phyloP scores from a whole-genome alignment of 768 basidiomycete genomes.

The Russula olivacea region DNA sequence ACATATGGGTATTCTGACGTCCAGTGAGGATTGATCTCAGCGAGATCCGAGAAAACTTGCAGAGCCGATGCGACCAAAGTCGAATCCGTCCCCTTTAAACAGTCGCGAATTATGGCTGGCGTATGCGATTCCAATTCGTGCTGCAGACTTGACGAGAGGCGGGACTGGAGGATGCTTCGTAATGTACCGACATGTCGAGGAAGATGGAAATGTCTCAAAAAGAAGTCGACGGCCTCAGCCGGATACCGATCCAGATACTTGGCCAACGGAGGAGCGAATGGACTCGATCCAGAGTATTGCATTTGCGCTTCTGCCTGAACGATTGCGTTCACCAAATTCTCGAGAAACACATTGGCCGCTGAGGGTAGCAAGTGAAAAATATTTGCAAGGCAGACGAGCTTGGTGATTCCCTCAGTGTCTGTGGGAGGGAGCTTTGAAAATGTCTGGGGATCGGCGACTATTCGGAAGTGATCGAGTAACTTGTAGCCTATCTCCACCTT shows the following conservation, averaged over 20 bases:
- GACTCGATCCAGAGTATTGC: conserved; percentile 83
- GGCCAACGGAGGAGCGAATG: conserved; percentile 89
- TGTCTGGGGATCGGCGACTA: conserved; percentile 82
- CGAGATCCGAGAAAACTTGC: conserved; percentile 70
- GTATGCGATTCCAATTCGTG: conserved; percentile 62
- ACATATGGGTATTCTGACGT: conserved; percentile 59
- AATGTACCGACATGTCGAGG: conserved; percentile 78
- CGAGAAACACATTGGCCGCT: conserved; percentile 87
- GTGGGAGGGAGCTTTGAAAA: conserved; percentile 74
- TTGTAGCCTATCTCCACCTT: conserved; percentile 99
- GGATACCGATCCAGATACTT: conserved; percentile 91
- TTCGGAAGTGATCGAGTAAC: conserved; percentile 91
- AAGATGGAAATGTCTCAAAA: conserved; percentile 72
- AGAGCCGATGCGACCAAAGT: conserved; percentile 62
- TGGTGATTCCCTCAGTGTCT: conserved; percentile 87
- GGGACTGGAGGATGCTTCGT: conserved; percentile 74
- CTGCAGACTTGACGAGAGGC: conserved; percentile 67
- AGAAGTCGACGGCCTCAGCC: conserved; percentile 75
- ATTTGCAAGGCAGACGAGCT: conserved; percentile 91
- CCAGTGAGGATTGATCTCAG: conserved; percentile 63
- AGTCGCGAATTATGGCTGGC: conserved; percentile 44
- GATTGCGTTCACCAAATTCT: conserved; percentile 77
- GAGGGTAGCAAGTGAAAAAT: conserved; percentile 96
- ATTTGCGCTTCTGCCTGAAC: conserved; percentile 90
- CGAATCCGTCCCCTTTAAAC: conserved; percentile 46